Percentiles rank a stretch among this genome's conserved stretches.
Conservation (phyloP, 495 filamentous ascomycete species). For the Penicillium fimorum region DNA sequence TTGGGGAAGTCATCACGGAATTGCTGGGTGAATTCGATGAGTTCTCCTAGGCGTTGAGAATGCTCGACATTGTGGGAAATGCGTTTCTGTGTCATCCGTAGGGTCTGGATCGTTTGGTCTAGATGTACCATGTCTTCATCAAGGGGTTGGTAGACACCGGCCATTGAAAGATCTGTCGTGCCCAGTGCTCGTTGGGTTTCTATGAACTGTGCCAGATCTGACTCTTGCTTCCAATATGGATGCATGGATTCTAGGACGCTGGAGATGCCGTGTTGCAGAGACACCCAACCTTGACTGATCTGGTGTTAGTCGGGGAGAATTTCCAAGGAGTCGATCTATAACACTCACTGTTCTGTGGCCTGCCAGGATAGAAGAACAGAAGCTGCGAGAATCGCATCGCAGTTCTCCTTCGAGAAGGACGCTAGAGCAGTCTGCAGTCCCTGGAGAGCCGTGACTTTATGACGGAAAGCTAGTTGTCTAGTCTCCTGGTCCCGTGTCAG, state of each 20-base stretch:
- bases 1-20: conserved; percentile 72
- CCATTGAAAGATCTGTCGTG: conserved; percentile 53
- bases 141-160: conserved; percentile 42
- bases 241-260: conserved; percentile 91
- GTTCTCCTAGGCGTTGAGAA: conserved; percentile 69
- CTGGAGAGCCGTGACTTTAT: conserved; percentile 78
- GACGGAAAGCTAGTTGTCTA: conserved; percentile 80
- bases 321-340: conserved; percentile 28
- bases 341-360: conserved; percentile 87
- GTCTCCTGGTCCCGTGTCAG: conserved; percentile 78
- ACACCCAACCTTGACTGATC: conserved; percentile 82
- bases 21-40: conserved; percentile 77
- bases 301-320: conserved; percentile 30
- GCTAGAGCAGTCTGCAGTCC: conserved; percentile 86
- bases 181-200: conserved; percentile 57
- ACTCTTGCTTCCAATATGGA: conserved; percentile 80
- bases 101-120: conserved; percentile 49
- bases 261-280: conserved; percentile 86
- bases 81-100: conserved; percentile 68
- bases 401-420: conserved; percentile 79
- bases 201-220: conserved; percentile 79
- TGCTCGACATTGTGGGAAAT: conserved; percentile 73
- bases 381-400: conserved; percentile 88
- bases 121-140: conserved; percentile 67
- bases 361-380: conserved; percentile 96